phyloP scores from a whole-genome alignment of 2,329 filamentous ascomycete species.

The Plenodomus tracheiphilus region DNA sequence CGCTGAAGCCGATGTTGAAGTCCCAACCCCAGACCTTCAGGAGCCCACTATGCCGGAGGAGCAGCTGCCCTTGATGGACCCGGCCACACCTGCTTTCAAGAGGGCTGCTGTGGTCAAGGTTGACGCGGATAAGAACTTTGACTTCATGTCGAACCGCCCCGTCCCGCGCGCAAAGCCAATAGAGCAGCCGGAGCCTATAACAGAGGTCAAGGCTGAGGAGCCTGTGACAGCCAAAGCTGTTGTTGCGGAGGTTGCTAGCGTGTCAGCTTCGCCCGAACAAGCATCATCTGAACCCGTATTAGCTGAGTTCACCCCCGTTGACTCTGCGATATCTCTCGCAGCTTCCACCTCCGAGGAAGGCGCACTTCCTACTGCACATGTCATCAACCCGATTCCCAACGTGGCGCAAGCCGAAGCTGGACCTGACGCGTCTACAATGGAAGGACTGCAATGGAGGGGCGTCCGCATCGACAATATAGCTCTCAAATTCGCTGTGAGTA shows the following conservation, averaged over 20 bases:
- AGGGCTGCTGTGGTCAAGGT: conserved; percentile 32
- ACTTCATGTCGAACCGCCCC: conserved; percentile 43
- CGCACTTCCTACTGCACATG: background rate
- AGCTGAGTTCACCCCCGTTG: background rate
- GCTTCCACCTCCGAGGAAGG: background rate
- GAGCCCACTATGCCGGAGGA: conserved; percentile 12
- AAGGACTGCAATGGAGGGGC: conserved; percentile 29
- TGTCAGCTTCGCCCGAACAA: background rate
- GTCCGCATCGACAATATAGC: conserved; percentile 30
- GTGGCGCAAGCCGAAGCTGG: background rate
- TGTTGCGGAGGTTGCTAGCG: conserved; percentile 1
- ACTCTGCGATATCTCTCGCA: background rate
- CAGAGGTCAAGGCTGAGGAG: conserved; percentile 40
- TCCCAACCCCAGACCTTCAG: background rate
- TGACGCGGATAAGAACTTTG: conserved; percentile 36
- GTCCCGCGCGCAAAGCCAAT: conserved; percentile 32
- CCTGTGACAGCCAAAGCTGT: conserved; percentile 23
- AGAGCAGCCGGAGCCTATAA: conserved; percentile 14
- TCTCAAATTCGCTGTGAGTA: conserved; percentile 44
- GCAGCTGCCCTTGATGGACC: conserved; percentile 28
- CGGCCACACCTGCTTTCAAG: conserved; percentile 29
- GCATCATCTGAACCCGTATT: background rate
- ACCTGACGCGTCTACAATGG: background rate
- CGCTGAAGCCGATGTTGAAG: conserved; percentile 6
- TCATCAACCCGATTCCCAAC: background rate